Conservation (phyloP, 192 early-diverging fungal species). For the Ambispora gerdemannii region DNA sequence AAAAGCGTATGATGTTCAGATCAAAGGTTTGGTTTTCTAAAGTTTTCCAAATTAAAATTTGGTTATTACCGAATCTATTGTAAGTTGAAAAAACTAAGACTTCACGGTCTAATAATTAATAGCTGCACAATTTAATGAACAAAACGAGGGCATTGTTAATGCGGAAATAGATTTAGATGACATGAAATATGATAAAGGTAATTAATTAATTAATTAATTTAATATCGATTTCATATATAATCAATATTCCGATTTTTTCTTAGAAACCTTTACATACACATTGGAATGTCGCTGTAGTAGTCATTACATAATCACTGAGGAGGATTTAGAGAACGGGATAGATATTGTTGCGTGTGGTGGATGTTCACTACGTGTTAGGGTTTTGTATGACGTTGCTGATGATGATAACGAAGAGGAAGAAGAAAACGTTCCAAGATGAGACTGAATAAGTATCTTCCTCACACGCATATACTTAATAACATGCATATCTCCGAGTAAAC, state of each 20-base stretch:
- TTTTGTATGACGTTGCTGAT: slow-evolving; percentile 61
- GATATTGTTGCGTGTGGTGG: slow-evolving; percentile 63
- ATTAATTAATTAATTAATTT: too few relatives aligned
- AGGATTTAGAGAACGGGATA: slow-evolving; percentile 60
- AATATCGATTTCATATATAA: too few relatives aligned
- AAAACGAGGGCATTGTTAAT: slow-evolving; percentile 57
- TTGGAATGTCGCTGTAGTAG: slow-evolving; percentile 67
- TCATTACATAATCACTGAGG: slow-evolving; percentile 56
- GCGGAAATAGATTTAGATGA: slow-evolving; percentile 78
- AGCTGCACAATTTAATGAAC: slow-evolving; percentile 32
- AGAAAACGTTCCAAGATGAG: too few relatives aligned
- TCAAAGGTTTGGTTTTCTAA: slow-evolving; percentile 41
- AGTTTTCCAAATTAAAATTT: too few relatives aligned
- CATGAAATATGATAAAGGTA: slow-evolving; percentile 68
- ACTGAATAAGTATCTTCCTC: too few relatives aligned
- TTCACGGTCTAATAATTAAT: too few relatives aligned
- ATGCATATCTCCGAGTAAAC: too few relatives aligned
- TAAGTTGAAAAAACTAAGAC: too few relatives aligned
- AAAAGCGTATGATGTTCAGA: slow-evolving; percentile 48
- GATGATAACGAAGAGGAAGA: slow-evolving; percentile 41
- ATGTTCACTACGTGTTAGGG: slow-evolving; percentile 66
- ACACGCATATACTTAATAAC: too few relatives aligned
- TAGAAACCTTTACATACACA: slow-evolving; percentile 42
- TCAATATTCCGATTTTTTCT: too few relatives aligned
- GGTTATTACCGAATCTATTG: too few relatives aligned